Percentiles rank a stretch among this genome's conserved stretches.
Conservation (phyloP, 306 rosid species). For the Trichosanthes cucumerina region DNA sequence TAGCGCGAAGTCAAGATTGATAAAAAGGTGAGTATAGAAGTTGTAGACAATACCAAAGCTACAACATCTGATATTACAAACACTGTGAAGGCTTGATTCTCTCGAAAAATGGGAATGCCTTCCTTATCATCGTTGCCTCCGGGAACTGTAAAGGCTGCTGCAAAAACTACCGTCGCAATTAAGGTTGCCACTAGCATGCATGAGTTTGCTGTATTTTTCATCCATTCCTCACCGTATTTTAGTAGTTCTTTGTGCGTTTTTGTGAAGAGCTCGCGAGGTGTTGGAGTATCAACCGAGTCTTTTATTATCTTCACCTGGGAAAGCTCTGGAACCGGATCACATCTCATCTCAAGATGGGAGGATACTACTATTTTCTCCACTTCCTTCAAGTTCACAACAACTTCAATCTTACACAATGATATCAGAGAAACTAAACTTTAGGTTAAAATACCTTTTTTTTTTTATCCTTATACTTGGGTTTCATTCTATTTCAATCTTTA, state of each 20-base stretch:
- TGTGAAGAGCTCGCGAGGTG: not conserved
- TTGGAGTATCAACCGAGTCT: not conserved
- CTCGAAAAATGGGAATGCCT: not conserved
- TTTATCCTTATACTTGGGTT: too few relatives aligned
- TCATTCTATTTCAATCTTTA: too few relatives aligned
- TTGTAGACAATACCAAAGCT: not conserved
- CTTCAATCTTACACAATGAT: not conserved
- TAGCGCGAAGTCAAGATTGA: not conserved
- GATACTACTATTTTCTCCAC: slow-evolving; percentile 31
- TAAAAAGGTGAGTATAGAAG: not conserved
- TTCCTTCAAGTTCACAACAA: slow-evolving; percentile 24
- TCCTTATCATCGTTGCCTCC: not conserved
- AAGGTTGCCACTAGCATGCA: not conserved
- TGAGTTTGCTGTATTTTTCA: not conserved
- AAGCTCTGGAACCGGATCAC: not conserved
- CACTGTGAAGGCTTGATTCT: not conserved
- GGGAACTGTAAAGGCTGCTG: not conserved
- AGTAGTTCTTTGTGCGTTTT: not conserved
- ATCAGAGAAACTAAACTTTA: too few relatives aligned
- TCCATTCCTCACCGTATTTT: not conserved
- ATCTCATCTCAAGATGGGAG: not conserved
- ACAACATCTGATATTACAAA: not conserved
- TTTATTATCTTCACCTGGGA: not conserved
- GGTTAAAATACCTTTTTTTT: too few relatives aligned
- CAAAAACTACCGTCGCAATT: not conserved